Conservation (phyloP, 139 green algal genomes). For the Coelastrella sp. region DNA sequence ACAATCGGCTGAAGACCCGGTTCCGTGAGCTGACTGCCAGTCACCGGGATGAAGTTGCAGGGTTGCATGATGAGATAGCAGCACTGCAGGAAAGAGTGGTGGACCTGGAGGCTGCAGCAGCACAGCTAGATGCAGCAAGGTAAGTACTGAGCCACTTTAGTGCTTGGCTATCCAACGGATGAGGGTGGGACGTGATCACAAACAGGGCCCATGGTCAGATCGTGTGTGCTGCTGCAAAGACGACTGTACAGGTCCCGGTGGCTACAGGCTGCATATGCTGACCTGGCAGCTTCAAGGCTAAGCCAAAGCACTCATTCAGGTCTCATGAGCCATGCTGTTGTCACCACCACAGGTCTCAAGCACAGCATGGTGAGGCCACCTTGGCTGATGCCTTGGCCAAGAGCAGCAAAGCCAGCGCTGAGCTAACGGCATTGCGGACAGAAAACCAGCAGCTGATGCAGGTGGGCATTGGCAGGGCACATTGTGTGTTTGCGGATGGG, state of each 20-base stretch:
- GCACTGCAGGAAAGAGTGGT: conserved; percentile 44
- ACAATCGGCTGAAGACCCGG: conserved; percentile 62
- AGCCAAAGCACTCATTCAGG: no score
- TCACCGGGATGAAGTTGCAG: conserved; percentile 58
- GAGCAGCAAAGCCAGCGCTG: conserved; percentile 31
- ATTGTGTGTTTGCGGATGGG: no score
- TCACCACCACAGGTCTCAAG: conserved; percentile 27
- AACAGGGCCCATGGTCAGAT: no score
- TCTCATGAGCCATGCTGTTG: no score
- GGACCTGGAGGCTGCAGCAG: conserved; percentile 45
- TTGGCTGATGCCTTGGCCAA: conserved; percentile 32
- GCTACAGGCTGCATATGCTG: no score
- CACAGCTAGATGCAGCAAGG: conserved; percentile 49
- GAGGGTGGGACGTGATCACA: no score
- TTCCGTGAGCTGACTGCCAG: conserved; percentile 61
- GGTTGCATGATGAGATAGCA: conserved; percentile 57
- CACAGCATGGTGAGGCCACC: conserved; percentile 23
- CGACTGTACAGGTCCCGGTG: no score
- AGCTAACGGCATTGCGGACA: conserved; percentile 45
- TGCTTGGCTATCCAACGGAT: no score
- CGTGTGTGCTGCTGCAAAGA: not conserved
- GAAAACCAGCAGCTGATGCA: conserved; percentile 60
- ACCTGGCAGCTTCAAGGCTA: no score
- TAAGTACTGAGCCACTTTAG: not conserved
- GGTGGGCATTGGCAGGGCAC: no score